Conservation (phyloP, 2,329 filamentous ascomycete species). For the Aspergillus fructus region DNA sequence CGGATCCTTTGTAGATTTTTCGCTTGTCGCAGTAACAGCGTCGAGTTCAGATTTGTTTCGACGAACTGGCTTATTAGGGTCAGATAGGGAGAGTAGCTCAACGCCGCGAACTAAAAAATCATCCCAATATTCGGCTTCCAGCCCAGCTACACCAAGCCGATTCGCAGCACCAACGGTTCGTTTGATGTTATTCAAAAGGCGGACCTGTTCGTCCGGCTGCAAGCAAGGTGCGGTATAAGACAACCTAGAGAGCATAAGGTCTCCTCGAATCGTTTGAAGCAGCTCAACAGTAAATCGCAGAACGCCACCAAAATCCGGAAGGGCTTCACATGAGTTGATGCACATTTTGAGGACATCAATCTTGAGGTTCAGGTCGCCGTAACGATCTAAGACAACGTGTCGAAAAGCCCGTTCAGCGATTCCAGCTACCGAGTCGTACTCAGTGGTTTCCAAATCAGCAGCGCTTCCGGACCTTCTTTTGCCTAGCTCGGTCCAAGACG, state of each 20-base stretch:
- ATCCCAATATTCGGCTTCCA: conserved; percentile 92
- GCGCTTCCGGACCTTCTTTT: conserved; percentile 25
- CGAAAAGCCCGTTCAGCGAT: conserved; percentile 48
- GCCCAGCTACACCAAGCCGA: conserved; percentile 67
- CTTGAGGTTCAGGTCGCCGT: conserved; percentile 78
- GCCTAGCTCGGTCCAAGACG: conserved; percentile 34
- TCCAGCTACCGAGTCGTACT: conserved; percentile 37
- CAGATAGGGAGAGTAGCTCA: conserved; percentile 64
- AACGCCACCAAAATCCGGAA: conserved; percentile 90
- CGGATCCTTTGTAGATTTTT: conserved; percentile 61
- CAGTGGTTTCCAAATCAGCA: conserved; percentile 17
- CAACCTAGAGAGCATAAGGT: conserved; percentile 68
- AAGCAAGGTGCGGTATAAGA: conserved; percentile 71
- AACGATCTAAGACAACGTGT: conserved; percentile 51
- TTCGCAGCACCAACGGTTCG: conserved; percentile 77
- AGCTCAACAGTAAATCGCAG: conserved; percentile 82
- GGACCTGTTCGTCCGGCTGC: conserved; percentile 77
- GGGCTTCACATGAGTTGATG: conserved; percentile 87
- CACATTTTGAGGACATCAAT: conserved; percentile 85
- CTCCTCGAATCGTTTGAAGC: conserved; percentile 72
- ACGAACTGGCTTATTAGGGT: conserved; percentile 62
- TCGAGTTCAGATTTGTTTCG: conserved; percentile 58
- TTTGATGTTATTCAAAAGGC: conserved; percentile 79
- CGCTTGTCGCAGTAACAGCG: conserved; percentile 38
- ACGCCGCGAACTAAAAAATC: conserved; percentile 84